A percentile compares a stretch with the other conserved stretches of the same genome.
These are phyloP conservation scores for Hamamelis virginiana DNA, from an alignment of 164 flowering plant species.

Conservation along the genomic window DNA sequence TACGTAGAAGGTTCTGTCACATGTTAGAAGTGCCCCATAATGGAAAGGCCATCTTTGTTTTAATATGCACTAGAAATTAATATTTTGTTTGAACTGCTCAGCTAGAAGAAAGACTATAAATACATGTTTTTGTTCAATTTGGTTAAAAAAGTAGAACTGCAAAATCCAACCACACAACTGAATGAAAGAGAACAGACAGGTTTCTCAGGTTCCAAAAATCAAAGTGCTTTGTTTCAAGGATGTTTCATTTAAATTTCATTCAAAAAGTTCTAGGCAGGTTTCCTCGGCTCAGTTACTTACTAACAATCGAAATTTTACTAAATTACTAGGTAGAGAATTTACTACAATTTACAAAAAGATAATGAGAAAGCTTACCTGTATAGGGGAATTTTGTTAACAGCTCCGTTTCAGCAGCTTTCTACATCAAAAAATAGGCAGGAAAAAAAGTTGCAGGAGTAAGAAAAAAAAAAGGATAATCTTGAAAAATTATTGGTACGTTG, in stretches of 20 bases:
- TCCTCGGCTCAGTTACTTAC: not conserved
- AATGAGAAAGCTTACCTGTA: slow-evolving; percentile 52
- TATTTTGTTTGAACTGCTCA: not conserved
- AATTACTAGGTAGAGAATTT: not conserved
- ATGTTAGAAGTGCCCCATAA: no score
- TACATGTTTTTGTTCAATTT: not conserved
- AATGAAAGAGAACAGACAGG: no score
- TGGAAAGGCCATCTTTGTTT: not conserved
- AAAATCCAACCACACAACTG: not conserved
- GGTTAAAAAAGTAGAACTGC: not conserved
- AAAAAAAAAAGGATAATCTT: not conserved
- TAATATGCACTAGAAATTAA: not conserved
- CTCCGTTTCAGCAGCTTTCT: slow-evolving; percentile 96
- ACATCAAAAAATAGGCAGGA: slow-evolving; percentile 16
- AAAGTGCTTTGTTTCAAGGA: not conserved
- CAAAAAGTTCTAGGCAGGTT: not conserved
- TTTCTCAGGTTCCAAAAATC: not conserved
- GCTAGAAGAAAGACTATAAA: not conserved
- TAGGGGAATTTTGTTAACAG: slow-evolving; percentile 78
- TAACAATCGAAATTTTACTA: not conserved
- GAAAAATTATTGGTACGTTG: no score
- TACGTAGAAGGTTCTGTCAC: not conserved
- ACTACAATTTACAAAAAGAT: not conserved
- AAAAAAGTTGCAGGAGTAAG: not conserved
- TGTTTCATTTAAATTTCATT: not conserved